Evolutionary conservation across 2,329 filamentous ascomycete species (phyloP).

Genomic region (Alternaria longipes): DNA sequence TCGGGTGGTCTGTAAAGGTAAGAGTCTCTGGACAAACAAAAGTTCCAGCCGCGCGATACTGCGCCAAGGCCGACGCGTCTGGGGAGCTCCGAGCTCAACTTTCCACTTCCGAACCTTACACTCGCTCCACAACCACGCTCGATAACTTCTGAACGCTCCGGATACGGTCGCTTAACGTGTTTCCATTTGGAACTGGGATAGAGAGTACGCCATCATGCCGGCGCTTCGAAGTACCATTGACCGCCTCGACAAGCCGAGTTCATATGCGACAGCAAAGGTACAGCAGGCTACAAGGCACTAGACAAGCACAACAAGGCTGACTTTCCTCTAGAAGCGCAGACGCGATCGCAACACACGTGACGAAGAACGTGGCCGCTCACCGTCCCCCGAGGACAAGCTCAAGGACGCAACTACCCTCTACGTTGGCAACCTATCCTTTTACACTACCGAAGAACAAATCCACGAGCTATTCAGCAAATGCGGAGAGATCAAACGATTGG

Average conservation of each 20-base stretch:
- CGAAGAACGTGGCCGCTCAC: slow-evolving; percentile 59
- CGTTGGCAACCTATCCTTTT: slow-evolving; percentile 97
- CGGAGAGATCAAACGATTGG: slow-evolving; percentile 95
- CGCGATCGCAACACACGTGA: slow-evolving; percentile 68
- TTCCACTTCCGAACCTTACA: neutral
- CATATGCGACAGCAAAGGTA: slow-evolving; percentile 89
- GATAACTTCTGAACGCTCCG: slow-evolving; percentile 2
- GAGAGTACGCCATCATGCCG: slow-evolving; percentile 31
- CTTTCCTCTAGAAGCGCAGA: slow-evolving; percentile 71
- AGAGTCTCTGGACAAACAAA: slow-evolving; percentile 20
- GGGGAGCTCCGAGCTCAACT: slow-evolving; percentile 25
- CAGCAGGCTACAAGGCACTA: neutral
- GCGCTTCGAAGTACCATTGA: slow-evolving; percentile 80
- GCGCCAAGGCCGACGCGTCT: slow-evolving; percentile 22
- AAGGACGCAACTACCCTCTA: slow-evolving; percentile 93
- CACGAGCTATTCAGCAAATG: slow-evolving; percentile 95
- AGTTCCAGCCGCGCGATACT: slow-evolving; percentile 20
- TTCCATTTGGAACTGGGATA: neutral
- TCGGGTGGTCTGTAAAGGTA: slow-evolving; percentile 4
- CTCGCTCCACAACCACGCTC: slow-evolving; percentile 1
- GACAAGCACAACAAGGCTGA: slow-evolving; percentile 14
- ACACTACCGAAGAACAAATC: slow-evolving; percentile 98
- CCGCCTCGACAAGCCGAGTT: slow-evolving; percentile 90
- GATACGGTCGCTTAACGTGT: slow-evolving; percentile 6
- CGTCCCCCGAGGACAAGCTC: slow-evolving; percentile 78